Evolutionary conservation across 1,284 basidiomycete genomes (phyloP), one percentile per base, ranked within the genome.

Genomic region (Volvariella volvacea): DNA sequence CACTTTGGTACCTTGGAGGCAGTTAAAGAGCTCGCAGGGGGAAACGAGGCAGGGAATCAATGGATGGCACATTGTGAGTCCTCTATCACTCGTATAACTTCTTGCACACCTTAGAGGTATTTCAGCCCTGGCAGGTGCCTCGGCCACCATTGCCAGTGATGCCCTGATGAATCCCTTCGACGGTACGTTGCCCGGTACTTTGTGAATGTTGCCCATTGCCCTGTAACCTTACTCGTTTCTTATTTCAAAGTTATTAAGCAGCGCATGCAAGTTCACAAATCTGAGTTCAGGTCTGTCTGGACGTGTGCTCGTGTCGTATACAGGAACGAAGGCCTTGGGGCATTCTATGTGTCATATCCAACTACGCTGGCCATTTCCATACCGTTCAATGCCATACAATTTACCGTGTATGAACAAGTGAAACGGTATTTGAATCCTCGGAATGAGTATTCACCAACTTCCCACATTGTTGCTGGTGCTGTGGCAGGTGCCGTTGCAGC

Each of bases 111-210:
- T 43, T 40, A 17, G 22, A 37, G 33, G 36, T 49, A 51, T 22
- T 22, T 38, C 48, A 88, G 94, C 94, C 15, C 59, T 95, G 20
- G 96, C 96, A 21, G 96, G 96, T 52, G 95, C 93, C 43, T 81
- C 86, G 1, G 96, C 96, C 0, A 98, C 95, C 16, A 89, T 96
- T 55, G 89, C 92, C 2, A 88, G 88, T 47, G 96, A 99, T 69
- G 95, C 95, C 6, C 73, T 99, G 48, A 99, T 99, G 96, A 99
- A 99, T 66, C 96, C 96, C 2, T 99, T 99, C 61, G 96, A 99
- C 67, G 93, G 93, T 95, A 62, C 62, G 81, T 65, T 38, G 2
- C 12, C 9, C 8, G 33, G 19, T 33, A 20, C 50, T n/a, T n/a
- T n/a, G n/a, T n/a, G n/a, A n/a, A n/a, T n/a, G n/a, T n/a, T n/a